Evolutionary conservation across 805 yeast genomes (phyloP), one percentile per base, ranked within the genome.

Genomic region (Wickerhamomyces hampshirensis): DNA sequence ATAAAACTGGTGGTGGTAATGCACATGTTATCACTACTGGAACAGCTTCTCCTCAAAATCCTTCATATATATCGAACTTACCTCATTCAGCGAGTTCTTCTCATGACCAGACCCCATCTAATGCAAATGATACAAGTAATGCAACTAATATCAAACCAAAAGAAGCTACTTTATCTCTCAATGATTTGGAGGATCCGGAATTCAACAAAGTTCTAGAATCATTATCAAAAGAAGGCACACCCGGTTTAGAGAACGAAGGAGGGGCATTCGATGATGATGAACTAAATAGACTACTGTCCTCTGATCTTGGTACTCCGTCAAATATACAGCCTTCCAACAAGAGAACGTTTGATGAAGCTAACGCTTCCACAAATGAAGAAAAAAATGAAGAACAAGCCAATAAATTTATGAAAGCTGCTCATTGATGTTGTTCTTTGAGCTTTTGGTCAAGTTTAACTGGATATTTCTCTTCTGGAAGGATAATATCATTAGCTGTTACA

Each of bases 191-290:
- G 28, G 59, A 53, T 35, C 47, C 49, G 4, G 59, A 54, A 28
- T 50, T 54, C 23, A 50, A 50, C 24, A 44, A 46, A 29, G 57
- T 53, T 12, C 24, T 54, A n/a, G 41, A 50, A 29, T 50, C 56
- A 3, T 35, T 53, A 5, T 53, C 57, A 6, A 51, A 38, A 29
- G 57, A 53, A 23, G 44, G 46, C 1, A 54, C 59, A 2, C 59
- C 59, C 5, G 52, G 39, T n/a, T n/a, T 47, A 2, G 46, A 34
- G 17, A 26, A 26, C 7, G 39, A 27, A 3, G 27, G 30, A 6
- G 30, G 28, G 8, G 40, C 45, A 13, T 40, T 47, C 38, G 50
- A 53, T 38, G 53, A 50, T 19, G 59, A 51, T 5, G 59, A 54
- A 30, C 23, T 54, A 31, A 48, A 54, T 26, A 45, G 51, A 33